Base-by-base conservation (phyloP, 805 yeast species). In the Wickerhamomyces kurtzmanii region DNA sequence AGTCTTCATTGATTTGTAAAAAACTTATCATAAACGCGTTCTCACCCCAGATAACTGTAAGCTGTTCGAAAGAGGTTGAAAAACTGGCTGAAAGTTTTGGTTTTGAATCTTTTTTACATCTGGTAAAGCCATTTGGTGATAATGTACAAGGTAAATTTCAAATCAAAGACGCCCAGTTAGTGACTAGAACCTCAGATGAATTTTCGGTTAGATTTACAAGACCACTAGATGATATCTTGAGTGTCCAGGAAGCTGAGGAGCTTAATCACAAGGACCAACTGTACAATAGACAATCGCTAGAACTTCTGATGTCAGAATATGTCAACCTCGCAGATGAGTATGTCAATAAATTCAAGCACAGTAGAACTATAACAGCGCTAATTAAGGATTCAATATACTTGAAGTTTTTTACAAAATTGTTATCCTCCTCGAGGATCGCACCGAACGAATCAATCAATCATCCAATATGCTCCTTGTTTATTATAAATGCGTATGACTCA, bases 391-490 rank as follows among this genome's bases (percentile, higher is more conserved):
- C 71, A 4, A 53, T 76, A 8, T 83, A 77, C 45, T 55, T 71
- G 35, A 68, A 66, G 28, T 63, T 74, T 37, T 63, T 80, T 38
- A 63, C 75, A 17, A 67, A 72, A 37, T 44, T 80, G 23, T 57
- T 80, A 6, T 65, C 84, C 4, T 62, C 79, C 9, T 65, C 71
- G 10, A 64, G 65, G 6, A 53, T 82, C 7, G 72, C 83, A 3
- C 75, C 89, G 2, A 84, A 82, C 47, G 96, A 89, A 50, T 76
- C 85, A 5, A 75, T 86, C 49, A 76, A 81, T 39, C 96, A 87
- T 47, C 96, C 96, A 0, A 69, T 85, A 2, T 67, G 83, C 3
- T 80, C 86, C 23, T 47, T 89, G 10, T 63, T 85, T 28, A 75
- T 77, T 1, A 59, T 85, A 4, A 70, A 83, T 14, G 62, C 71